Evolutionary conservation across 2,329 filamentous ascomycete genomes (phyloP), one percentile per base, ranked within the genome.

Genomic region (Aspergillus unguis): DNA sequence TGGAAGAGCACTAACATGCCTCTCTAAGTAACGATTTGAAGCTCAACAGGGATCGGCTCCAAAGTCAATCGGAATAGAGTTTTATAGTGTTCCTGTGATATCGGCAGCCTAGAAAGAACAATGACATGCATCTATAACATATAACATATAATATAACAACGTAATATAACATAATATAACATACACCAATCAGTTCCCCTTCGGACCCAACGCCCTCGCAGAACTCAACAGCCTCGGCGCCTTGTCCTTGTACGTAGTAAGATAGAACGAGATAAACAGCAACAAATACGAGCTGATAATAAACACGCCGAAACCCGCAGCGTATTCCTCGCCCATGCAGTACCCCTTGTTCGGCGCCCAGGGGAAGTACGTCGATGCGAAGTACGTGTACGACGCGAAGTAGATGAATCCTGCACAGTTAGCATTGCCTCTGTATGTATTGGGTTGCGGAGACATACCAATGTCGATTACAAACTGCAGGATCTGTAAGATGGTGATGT

Each of bases 261-360:
- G 82, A 83, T 97, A 99, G 85, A 99, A 99, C 45, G 88, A 92
- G 77, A 99, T 95, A 85, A 99, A 99, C 62, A 99, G 88, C 59
- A 97, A 82, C 54, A 99, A 84, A 83, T 97, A 97, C 29, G 90
- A 95, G 77, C 85, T 92, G 70, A 99, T 81, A 66, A 96, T 95
- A 60, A 82, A 89, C 63, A 96, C 95, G 62, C 92, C 92, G 54
- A 92, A 82, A 67, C 96, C 89, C 35, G 92, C 92, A 41, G 92
- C 92, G 67, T 96, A 97, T 75, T 97, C 94, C 80, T 97, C 92
- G 67, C 92, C 92, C 38, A 92, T 90, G 73, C 92, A 99, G 64
- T 85, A 79, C 71, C 92, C 92, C 56, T 80, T 76, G 71, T 90
- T 96, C 59, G 92, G 92, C 71, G 95, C 79, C 80, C 83, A 87